Percentiles rank a stretch among this genome's conserved stretches.
Conservation (phyloP, 2,329 filamentous ascomycete species). For the Magnaporthiopsis poae region DNA sequence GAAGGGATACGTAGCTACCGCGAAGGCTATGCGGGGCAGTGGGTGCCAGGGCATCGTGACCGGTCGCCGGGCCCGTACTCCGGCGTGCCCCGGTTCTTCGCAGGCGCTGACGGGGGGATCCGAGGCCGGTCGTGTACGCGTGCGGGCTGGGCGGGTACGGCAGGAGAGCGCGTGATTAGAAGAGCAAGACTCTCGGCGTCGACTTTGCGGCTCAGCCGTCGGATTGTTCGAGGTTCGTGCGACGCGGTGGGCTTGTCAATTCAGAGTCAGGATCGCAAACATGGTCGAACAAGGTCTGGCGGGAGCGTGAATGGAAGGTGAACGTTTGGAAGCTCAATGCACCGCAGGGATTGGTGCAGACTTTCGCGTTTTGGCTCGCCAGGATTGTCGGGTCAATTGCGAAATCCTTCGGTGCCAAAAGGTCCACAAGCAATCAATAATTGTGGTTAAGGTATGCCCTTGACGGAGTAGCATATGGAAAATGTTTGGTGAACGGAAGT, state of each 20-base stretch:
- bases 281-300: neutral
- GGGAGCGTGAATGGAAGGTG: neutral
- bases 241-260: neutral
- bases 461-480: neutral
- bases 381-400: neutral
- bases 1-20: conserved; percentile 91
- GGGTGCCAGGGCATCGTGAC: conserved; percentile 86
- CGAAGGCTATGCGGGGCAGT: conserved; percentile 92
- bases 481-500: neutral
- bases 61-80: conserved; percentile 10
- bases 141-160: neutral
- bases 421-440: neutral
- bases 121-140: neutral
- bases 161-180: neutral
- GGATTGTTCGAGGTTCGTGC: neutral
- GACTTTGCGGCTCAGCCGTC: neutral
- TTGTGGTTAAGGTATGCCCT: neutral
- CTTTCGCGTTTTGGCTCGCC: neutral
- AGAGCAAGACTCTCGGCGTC: neutral
- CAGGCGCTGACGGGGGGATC: neutral
- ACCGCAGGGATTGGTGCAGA: neutral
- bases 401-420: neutral
- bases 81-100: neutral
- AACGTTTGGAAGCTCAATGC: neutral
- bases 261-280: neutral